A percentile compares a stretch with the other conserved stretches of the same genome.
Evolutionary conservation across 352 stramenopile genomes (phyloP).

Genomic region (Pythium dissotocum): DNA sequence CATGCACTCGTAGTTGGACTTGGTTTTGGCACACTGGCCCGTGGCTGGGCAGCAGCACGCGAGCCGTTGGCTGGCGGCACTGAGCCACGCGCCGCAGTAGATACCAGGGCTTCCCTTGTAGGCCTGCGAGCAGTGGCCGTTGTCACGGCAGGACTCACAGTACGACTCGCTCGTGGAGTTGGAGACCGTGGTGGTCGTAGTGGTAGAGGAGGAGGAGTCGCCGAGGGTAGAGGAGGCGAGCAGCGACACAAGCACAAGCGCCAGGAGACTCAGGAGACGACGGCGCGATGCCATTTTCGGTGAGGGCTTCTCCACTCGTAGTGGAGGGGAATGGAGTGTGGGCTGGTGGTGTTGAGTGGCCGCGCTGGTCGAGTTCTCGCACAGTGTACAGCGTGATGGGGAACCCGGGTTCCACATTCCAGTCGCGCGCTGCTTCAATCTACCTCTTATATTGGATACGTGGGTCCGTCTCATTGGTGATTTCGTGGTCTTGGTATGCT

Average conservation of each 20-base stretch:
- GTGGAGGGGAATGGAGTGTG: neutral
- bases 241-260: neutral
- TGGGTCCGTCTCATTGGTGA: no score
- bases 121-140: constrained; percentile 24
- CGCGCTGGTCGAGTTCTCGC: neutral
- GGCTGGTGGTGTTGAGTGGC: neutral
- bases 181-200: neutral
- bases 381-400: neutral
- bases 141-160: constrained; percentile 28
- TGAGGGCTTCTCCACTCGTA: neutral
- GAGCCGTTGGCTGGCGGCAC: constrained; percentile 15
- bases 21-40: constrained; percentile 12
- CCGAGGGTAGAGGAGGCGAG: neutral
- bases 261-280: neutral
- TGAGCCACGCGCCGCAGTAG: constrained; percentile 31
- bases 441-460: no score
- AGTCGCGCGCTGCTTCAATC: no score
- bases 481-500: neutral
- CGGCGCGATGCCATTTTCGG: neutral
- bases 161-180: constrained; percentile 11
- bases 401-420: no score
- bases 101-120: constrained; percentile 24
- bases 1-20: constrained; percentile 26
- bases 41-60: constrained; percentile 32
- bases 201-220: neutral